Conservation (phyloP, 164 flowering plant genomes). For the Paratinospora sagittata region DNA sequence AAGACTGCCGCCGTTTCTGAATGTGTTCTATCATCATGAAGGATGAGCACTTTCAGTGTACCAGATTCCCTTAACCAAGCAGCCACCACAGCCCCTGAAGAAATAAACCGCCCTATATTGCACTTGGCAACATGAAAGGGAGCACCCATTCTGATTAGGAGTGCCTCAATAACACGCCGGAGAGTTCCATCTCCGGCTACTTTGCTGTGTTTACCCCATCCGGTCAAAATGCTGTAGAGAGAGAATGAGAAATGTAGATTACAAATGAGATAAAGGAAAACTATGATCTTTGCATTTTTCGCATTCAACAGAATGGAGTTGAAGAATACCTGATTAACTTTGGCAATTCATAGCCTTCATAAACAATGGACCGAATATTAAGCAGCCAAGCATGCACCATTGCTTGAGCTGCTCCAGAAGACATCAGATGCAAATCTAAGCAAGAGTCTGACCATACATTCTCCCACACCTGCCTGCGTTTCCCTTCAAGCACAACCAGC, state of each 20-base stretch:
- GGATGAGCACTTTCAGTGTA: constrained; percentile 68
- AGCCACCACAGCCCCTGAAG: constrained; percentile 71
- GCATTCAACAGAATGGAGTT: not conserved
- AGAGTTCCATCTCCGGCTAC: constrained; percentile 85
- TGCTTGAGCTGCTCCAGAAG: constrained; percentile 97
- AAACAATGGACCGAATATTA: constrained; percentile 69
- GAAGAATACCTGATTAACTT: constrained; percentile 57
- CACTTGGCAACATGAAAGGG: constrained; percentile 78
- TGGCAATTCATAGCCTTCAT: constrained; percentile 78
- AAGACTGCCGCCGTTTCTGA: constrained; percentile 22
- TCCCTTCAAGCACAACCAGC: constrained; percentile 91
- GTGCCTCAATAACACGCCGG: constrained; percentile 68
- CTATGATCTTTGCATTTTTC: not conserved
- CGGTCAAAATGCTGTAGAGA: constrained; percentile 81
- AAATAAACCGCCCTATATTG: constrained; percentile 82
- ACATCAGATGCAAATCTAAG: constrained; percentile 95
- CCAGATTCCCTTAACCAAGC: constrained; percentile 85
- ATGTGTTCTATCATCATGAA: constrained; percentile 57
- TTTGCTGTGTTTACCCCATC: constrained; percentile 99
- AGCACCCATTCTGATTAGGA: constrained; percentile 71
- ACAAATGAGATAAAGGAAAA: not conserved
- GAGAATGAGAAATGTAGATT: not conserved
- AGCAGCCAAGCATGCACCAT: constrained; percentile 98
- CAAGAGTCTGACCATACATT: constrained; percentile 80
- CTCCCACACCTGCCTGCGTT: constrained; percentile 82